Base-by-base conservation (phyloP, 495 filamentous ascomycete genomes). In the Lentithecium fluviatile region DNA sequence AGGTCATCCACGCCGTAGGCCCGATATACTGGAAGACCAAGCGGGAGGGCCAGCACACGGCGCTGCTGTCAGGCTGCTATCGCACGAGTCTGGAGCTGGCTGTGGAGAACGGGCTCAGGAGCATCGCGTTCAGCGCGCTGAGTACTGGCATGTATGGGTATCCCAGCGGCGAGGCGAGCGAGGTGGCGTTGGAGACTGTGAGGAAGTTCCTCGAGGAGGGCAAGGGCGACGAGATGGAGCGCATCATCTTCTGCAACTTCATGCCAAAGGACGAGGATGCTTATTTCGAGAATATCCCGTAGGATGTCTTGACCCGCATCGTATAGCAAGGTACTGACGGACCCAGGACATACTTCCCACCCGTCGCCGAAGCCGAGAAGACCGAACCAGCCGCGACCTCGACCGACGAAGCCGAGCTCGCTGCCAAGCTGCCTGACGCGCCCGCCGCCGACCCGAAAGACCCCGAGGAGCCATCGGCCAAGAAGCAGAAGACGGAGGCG, bases 61-160 rank as follows among this genome's bases (percentile, higher is more conserved):
- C 53, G 25, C 69, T 84, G 46, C 77, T 95, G 40, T 73, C 75
- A 49, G 74, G 82, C 13, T 96, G 91, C 74, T 98, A 98, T 70
- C 77, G 78, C 12, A 82, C 75, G n/a, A 86, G 85, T 61, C 71
- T 97, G 56, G 76, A 91, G 68, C 70, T 91, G 17, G 90, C 90
- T 2, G 84, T 83, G 0, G 78, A 85, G 38, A 77, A 86, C 54
- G 75, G 77, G 0, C 79, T 86, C 64, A 82, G 78, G 67, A 87
- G 80, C 49, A 82, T 98, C 54, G 94, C 90, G 0, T 97, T 98
- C 67, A 80, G 82, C 23, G 85, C 84, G 34, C 74, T 98, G 49
- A 94, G 90, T 65, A 96, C 93, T 10, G 94, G 94, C 1, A 70
- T 95, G 0, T 97, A 95, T 70, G 90, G 91, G 6, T 98, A 95